phyloP scores from a whole-genome alignment of 1,139 yeast species.

The Candida buenavistaensis region DNA sequence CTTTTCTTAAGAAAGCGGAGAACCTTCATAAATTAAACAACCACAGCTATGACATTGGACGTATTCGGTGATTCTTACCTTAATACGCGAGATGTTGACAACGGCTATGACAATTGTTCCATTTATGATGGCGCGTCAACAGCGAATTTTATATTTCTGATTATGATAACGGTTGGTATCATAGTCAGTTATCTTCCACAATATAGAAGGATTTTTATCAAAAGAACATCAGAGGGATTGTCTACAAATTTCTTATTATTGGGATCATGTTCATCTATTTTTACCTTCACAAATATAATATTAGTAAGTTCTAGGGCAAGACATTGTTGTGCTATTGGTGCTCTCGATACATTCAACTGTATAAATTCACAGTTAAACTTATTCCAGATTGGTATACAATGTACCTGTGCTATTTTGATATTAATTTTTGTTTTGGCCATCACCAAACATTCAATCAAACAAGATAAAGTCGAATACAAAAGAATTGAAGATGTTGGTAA shows the following conservation, averaged over 20 bases:
- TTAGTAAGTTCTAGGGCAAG: slow-evolving; percentile 59
- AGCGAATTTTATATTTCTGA: slow-evolving; percentile 49
- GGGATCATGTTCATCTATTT: slow-evolving; percentile 71
- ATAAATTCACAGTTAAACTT: slow-evolving; percentile 68
- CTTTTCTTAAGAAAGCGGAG: too few relatives aligned
- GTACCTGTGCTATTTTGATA: slow-evolving; percentile 62
- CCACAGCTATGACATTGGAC: too few relatives aligned
- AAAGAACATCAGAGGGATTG: slow-evolving; percentile 75
- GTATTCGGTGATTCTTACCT: too few relatives aligned
- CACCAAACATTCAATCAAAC: slow-evolving; percentile 47
- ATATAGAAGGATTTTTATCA: slow-evolving; percentile 56
- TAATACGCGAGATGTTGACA: slow-evolving; percentile 6
- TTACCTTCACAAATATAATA: slow-evolving; percentile 68
- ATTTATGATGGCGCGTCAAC: slow-evolving; percentile 48
- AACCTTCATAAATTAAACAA: too few relatives aligned
- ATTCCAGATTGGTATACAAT: slow-evolving; percentile 69
- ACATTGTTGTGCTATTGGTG: slow-evolving; percentile 47
- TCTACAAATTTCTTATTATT: slow-evolving; percentile 72
- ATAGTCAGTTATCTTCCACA: slow-evolving; percentile 79
- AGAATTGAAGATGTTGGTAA: slow-evolving; percentile 44
- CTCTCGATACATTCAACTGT: slow-evolving; percentile 56
- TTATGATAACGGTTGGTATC: slow-evolving; percentile 64
- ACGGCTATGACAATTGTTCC: slow-evolving; percentile 28
- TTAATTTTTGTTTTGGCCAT: slow-evolving; percentile 52
- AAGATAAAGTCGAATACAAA: slow-evolving; percentile 45